Conservation (phyloP, 257 asterid species). For the Verbascum thapsus region DNA sequence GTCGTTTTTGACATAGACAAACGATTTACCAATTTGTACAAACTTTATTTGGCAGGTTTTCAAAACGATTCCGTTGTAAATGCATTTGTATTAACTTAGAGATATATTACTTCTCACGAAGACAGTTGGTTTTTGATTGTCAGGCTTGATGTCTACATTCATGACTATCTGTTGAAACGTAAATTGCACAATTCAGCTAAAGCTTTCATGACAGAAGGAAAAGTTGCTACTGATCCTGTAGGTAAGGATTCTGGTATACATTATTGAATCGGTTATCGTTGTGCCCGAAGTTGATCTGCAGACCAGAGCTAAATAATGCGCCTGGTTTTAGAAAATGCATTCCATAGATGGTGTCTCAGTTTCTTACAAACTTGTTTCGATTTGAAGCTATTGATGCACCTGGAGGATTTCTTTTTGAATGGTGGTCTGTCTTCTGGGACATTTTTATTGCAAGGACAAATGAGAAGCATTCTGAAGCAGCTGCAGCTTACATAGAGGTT, state of each 20-base stretch:
- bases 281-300: slow-evolving; percentile 12
- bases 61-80: background rate
- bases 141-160: slow-evolving; percentile 99
- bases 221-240: slow-evolving; percentile 90
- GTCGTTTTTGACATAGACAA: slow-evolving; percentile 1
- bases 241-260: slow-evolving; percentile 36
- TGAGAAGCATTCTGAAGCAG: slow-evolving; percentile 98
- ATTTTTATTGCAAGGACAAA: slow-evolving; percentile 97
- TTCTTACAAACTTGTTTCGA: slow-evolving; percentile 8
- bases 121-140: slow-evolving; percentile 7
- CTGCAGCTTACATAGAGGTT: slow-evolving; percentile 99
- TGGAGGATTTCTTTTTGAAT: slow-evolving; percentile 96
- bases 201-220: slow-evolving; percentile 98
- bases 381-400: slow-evolving; percentile 97
- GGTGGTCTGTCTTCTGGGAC: slow-evolving; percentile 99
- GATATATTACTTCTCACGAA: slow-evolving; percentile 17
- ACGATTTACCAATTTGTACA: slow-evolving; percentile 2
- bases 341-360: slow-evolving; percentile 1
- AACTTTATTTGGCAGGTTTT: slow-evolving; percentile 7
- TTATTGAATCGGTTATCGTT: slow-evolving; percentile 18
- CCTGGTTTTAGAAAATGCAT: slow-evolving; percentile 12
- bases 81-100: background rate
- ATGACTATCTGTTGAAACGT: slow-evolving; percentile 88
- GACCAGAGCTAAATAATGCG: slow-evolving; percentile 3
- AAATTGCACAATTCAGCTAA: slow-evolving; percentile 90